Evolutionary conservation across 495 filamentous ascomycete species (phyloP).

Genomic region (Tuber calosporum): DNA sequence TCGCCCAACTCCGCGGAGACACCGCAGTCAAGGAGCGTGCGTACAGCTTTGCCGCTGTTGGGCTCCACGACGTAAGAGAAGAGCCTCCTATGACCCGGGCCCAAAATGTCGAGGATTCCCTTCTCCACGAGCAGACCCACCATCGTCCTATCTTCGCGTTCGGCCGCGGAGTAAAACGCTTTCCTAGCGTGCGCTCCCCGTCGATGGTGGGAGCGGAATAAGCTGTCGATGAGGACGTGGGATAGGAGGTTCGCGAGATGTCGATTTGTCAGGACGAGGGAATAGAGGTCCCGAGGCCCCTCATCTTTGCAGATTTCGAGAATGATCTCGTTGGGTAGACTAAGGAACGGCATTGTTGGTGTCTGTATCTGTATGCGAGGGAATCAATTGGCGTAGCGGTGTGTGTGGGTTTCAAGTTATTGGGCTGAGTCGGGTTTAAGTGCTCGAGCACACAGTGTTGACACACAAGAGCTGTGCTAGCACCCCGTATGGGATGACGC

Average conservation of each 20-base stretch:
- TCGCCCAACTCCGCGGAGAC: background rate
- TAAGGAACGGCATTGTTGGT: constrained; percentile 20
- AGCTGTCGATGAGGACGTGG: constrained; percentile 14
- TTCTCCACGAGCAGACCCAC: constrained; percentile 27
- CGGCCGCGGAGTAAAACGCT: constrained; percentile 22
- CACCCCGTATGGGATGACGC: background rate
- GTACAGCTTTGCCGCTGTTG: background rate
- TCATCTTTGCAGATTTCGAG: constrained; percentile 22
- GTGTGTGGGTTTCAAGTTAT: no score
- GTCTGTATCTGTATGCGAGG: background rate
- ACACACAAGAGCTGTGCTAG: background rate
- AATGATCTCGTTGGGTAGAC: constrained; percentile 24
- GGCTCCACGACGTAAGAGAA: background rate
- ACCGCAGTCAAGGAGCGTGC: background rate
- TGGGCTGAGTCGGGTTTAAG: background rate
- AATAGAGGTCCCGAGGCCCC: constrained; percentile 13
- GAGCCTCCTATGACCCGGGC: background rate
- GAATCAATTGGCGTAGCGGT: background rate
- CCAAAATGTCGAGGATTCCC: constrained; percentile 5
- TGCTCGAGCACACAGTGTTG: background rate
- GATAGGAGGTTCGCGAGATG: constrained; percentile 16
- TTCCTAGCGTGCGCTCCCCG: constrained; percentile 12
- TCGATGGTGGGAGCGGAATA: background rate
- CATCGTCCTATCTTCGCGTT: constrained; percentile 14
- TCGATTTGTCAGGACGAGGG: constrained; percentile 21